Conservation (phyloP, 169 alveolate genomes). For the Plasmodium berghei region DNA sequence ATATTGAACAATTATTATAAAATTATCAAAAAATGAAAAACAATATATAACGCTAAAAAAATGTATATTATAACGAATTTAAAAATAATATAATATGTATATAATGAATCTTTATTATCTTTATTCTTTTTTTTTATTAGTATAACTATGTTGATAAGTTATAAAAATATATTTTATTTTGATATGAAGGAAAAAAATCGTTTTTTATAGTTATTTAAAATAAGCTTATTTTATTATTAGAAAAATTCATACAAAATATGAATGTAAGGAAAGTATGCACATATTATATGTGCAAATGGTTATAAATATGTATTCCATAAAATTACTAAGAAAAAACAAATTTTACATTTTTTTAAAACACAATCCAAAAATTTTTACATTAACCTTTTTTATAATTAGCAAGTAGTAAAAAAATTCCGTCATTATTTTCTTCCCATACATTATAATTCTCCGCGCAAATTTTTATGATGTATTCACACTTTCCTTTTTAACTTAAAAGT, state of each 20-base stretch:
- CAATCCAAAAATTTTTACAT: background rate
- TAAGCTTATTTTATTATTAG: background rate
- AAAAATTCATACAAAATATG: constrained; percentile 3
- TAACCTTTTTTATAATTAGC: background rate
- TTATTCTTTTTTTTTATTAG: constrained; percentile 4
- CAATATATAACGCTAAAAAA: too few relatives aligned
- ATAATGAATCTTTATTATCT: background rate
- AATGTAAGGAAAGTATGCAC: background rate
- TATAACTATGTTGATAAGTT: background rate
- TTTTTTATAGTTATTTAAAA: background rate
- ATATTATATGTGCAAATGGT: background rate
- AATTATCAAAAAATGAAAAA: too few relatives aligned
- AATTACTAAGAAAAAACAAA: background rate
- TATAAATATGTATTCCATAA: background rate
- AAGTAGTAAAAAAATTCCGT: background rate
- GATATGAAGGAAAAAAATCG: background rate
- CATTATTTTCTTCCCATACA: background rate
- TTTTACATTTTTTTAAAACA: background rate
- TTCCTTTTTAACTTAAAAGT: constrained; percentile 12
- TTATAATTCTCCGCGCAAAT: background rate
- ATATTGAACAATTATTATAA: too few relatives aligned
- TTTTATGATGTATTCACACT: background rate
- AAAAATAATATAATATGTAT: background rate
- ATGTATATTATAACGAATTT: too few relatives aligned
- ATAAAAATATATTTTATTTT: background rate